Base-by-base conservation (phyloP, 2,329 filamentous ascomycete genomes). In the Sporothrix sp. region DNA sequence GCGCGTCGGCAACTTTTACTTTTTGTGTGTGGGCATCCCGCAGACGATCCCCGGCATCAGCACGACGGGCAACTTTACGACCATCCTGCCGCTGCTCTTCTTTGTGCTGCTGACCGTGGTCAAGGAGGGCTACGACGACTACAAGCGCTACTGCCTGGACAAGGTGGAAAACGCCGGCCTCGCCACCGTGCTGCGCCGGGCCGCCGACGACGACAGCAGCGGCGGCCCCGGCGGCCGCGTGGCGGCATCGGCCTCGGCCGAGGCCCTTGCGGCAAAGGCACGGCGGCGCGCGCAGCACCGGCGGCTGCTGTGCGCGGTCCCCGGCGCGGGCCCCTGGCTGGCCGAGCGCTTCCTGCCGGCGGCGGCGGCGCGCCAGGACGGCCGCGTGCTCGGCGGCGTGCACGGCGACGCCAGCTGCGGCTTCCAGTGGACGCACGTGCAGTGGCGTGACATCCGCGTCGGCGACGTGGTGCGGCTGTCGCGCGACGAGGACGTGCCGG, bases 121-220 rank as follows among this genome's bases (percentile, higher is more conserved):
- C 25, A 95, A 95, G 63, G 88, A 95, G 68, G 88, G 87, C 0
- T 93, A 87, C 58, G 88, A 95, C 63, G 88, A 95, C 64, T 82
- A 84, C 60, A 79, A 85, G 58, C 75, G 88, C 54, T 85, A 93
- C 65, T 77, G 84, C 14, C 71, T 94, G 42, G 88, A 95, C 62
- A 88, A 83, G 60, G 78, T 85, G 20, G 88, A 95, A 65, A 95
- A 95, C 62, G 73, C 75, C 3, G 68, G 71, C 44, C 65, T 68
- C 9, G 70, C 70, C 1, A 74, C 68, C 2, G 69, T 75, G 3
- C 61, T 78, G 20, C 67, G 71, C 32, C 52, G 47, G 11, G 33
- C 10, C 25, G 37, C 35, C 25, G 50, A 50, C 20, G 47, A 35
- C 40, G 28, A 21, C 20, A 20, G 16, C 10, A 16, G 28, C 32